Base-by-base conservation (phyloP, 208 protist genomes). In the Trypanosoma cruzi region DNA sequence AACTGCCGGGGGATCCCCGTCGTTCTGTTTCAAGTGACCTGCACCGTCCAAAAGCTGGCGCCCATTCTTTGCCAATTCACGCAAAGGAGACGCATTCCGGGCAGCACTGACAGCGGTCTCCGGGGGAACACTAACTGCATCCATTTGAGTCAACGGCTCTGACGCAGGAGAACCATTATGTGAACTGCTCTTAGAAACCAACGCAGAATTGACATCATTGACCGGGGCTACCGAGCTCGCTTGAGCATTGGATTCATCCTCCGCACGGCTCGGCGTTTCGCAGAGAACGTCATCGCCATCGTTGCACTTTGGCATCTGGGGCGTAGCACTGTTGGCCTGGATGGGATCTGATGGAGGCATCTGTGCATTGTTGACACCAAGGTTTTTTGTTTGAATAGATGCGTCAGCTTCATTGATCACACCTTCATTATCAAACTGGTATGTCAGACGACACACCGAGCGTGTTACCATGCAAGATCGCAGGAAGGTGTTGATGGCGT, bases 371-470 rank as follows among this genome's bases (percentile, higher is more conserved):
- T n/a, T n/a, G n/a, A n/a, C n/a, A n/a, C n/a, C n/a, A n/a, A n/a
- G n/a, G n/a, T n/a, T n/a, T n/a, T n/a, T n/a, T n/a, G n/a, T n/a
- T n/a, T n/a, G n/a, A n/a, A n/a, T n/a, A n/a, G n/a, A n/a, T n/a
- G n/a, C n/a, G n/a, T n/a, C n/a, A n/a, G n/a, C n/a, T n/a, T 13
- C 1, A 8, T 48, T 26, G 0, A 14, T 22, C 0, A 28, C 20
- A n/a, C 5, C 6, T 3, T 44, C 46, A 24, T 54, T 22, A 31
- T 26, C 42, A 61, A 74, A 55, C 14, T 52, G 44, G 60, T 74
- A 74, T 3, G 69, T 68, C 22, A 74, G 36, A 46, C 31, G 26
- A 40, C 69, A 74, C 11, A 54, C 49, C 14, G 50, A 42, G 3
- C 40, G 37, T 11, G 53, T 26, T 28, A 26, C 49, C 18, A 53